These are phyloP conservation scores for Aureobasidium lini DNA, from an alignment of 2,329 filamentous ascomycete genomes.

Conservation along the genomic window DNA sequence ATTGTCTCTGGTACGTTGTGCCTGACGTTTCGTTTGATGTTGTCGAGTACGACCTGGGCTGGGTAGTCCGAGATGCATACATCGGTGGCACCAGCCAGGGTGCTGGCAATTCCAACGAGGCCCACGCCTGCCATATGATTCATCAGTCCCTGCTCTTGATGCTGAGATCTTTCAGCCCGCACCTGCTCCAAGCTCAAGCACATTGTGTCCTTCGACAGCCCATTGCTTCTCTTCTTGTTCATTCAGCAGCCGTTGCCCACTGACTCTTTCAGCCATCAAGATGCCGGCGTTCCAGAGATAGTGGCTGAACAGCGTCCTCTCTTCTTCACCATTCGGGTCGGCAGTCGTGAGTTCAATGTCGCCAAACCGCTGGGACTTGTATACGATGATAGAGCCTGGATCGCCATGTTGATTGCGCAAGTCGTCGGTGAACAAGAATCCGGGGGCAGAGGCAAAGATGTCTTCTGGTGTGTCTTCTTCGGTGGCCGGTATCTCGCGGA, in stretches of 20 bases:
- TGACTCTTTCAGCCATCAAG: constrained; percentile 38
- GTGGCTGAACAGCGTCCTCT: constrained; percentile 59
- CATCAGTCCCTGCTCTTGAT: constrained; percentile 18
- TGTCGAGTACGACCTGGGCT: constrained; percentile 50
- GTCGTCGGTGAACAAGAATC: constrained; percentile 62
- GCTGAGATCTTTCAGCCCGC: constrained; percentile 39
- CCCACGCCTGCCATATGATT: constrained; percentile 33
- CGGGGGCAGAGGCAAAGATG: constrained; percentile 51
- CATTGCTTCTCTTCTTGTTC: constrained; percentile 30
- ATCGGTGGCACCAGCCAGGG: constrained; percentile 37
- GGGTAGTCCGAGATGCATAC: constrained; percentile 62
- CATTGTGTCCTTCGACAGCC: constrained; percentile 43
- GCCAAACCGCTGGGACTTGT: constrained; percentile 35
- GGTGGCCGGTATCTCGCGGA: constrained; percentile 16
- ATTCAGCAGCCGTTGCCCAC: constrained; percentile 23
- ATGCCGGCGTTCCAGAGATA: constrained; percentile 63
- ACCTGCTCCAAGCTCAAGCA: constrained; percentile 62
- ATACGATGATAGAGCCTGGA: constrained; percentile 50
- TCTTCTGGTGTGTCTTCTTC: constrained; percentile 31
- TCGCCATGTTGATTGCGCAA: constrained; percentile 60
- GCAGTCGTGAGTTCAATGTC: constrained; percentile 35
- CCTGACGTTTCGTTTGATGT: constrained; percentile 51
- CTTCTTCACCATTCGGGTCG: constrained; percentile 44
- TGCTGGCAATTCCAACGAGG: constrained; percentile 40
- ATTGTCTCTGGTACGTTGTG: constrained; percentile 42